Evolutionary conservation across 2,329 filamentous ascomycete genomes (phyloP).

Genomic region (Neoarthrinium moseri): DNA sequence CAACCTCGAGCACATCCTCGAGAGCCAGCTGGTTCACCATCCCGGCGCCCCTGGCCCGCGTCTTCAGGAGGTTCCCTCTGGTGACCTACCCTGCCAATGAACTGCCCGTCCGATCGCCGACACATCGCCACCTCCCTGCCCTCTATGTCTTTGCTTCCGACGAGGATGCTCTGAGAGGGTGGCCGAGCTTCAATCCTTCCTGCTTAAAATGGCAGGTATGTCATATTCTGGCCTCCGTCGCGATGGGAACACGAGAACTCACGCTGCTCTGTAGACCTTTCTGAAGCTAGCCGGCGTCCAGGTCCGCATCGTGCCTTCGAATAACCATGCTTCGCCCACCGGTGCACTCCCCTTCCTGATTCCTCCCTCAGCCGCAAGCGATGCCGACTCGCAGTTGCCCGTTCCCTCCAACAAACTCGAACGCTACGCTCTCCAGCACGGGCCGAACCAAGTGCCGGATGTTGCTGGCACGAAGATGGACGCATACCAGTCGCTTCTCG

Average conservation of each 20-base stretch:
- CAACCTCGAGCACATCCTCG: constrained; percentile 16
- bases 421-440: constrained; percentile 62
- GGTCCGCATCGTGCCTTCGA: constrained; percentile 69
- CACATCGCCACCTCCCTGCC: constrained; percentile 44
- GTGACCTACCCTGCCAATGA: constrained; percentile 71
- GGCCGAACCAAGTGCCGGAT: constrained; percentile 40
- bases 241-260: neutral
- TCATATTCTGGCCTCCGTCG: constrained; percentile 10
- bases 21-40: constrained; percentile 50
- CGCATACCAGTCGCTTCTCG: constrained; percentile 76
- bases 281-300: constrained; percentile 73
- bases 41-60: constrained; percentile 72
- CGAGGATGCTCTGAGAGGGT: constrained; percentile 57
- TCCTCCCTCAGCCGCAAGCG: constrained; percentile 42
- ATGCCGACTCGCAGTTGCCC: constrained; percentile 33
- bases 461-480: constrained; percentile 59
- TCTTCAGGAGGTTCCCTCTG: constrained; percentile 86
- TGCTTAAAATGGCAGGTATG: constrained; percentile 96
- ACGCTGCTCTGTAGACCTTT: constrained; percentile 60
- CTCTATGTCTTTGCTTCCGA: constrained; percentile 77
- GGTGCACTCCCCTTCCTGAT: constrained; percentile 88
- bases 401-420: constrained; percentile 66
- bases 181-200: constrained; percentile 83
- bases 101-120: constrained; percentile 53
- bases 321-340: constrained; percentile 89